phyloP scores from a whole-genome alignment of 179 eudicot genomes.

The Beta corolliflora region DNA sequence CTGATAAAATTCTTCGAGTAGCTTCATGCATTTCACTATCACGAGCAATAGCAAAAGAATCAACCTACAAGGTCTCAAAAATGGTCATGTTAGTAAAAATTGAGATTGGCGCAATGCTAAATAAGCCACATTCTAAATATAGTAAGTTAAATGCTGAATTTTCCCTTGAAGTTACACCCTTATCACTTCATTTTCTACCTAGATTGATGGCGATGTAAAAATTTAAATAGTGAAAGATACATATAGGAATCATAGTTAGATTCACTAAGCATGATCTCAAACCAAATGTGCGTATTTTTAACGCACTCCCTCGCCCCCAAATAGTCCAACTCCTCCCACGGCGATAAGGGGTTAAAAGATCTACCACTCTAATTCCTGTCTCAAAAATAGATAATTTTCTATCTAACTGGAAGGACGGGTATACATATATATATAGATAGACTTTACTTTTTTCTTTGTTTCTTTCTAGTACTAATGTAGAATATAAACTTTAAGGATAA shows the following conservation, averaged over 20 bases:
- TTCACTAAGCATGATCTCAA: no score
- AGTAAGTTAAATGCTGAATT: neutral
- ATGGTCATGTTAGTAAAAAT: neutral
- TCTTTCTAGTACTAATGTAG: neutral
- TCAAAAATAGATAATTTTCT: no score
- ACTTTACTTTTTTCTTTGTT: neutral
- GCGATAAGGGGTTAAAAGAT: neutral
- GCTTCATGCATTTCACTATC: conserved; percentile 98
- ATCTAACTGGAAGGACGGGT: neutral
- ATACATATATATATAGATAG: no score
- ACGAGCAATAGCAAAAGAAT: conserved; percentile 95
- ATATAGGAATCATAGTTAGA: no score
- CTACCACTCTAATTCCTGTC: neutral
- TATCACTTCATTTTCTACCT: no score
- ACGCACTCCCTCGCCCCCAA: no score
- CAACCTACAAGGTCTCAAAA: conserved; percentile 58
- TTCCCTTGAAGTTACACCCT: neutral
- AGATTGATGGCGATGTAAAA: no score
- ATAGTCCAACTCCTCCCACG: no score
- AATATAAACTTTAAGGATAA: conserved; percentile 2
- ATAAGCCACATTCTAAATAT: neutral
- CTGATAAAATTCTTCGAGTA: conserved; percentile 84
- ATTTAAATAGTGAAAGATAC: no score
- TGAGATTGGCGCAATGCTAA: neutral
- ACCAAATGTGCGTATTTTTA: no score